Percentiles rank a stretch among this genome's conserved stretches.
phyloP scores from a whole-genome alignment of 2,329 filamentous ascomycete species.

The Colletotrichum simmondsii region DNA sequence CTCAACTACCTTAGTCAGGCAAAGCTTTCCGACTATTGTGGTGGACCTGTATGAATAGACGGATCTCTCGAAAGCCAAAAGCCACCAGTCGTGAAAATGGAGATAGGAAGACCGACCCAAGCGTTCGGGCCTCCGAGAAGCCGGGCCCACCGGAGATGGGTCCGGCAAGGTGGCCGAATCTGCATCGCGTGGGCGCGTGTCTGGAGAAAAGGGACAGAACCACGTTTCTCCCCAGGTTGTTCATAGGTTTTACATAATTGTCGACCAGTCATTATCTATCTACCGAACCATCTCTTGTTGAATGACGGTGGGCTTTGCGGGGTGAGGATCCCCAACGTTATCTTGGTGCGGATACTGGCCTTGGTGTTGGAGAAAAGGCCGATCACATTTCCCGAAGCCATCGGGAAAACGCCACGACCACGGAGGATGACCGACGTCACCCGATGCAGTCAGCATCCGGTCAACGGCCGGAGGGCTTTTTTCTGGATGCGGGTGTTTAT shows the following conservation, averaged over 20 bases:
- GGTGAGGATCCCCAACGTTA: neutral
- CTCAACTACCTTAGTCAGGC: neutral
- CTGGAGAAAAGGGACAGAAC: neutral
- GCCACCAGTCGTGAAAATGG: neutral
- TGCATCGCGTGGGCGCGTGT: neutral
- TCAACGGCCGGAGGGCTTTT: neutral
- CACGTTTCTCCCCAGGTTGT: neutral
- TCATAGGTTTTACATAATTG: neutral
- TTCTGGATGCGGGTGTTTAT: conserved; percentile 9
- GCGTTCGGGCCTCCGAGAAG: neutral
- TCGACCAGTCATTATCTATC: neutral
- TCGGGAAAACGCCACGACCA: conserved; percentile 14
- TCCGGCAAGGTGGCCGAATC: neutral
- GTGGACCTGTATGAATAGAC: too few relatives aligned
- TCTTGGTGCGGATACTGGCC: neutral
- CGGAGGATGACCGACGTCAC: conserved; percentile 10
- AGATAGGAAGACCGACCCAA: neutral
- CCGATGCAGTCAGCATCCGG: neutral
- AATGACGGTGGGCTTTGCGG: neutral
- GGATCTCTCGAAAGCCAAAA: neutral
- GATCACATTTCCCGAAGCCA: conserved; percentile 17
- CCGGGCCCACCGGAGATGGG: neutral
- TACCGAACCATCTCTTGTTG: neutral
- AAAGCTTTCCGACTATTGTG: neutral
- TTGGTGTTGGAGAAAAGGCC: neutral